Base-by-base conservation (phyloP, 2,329 filamentous ascomycete species). In the Ploettnerulaceae sp. region DNA sequence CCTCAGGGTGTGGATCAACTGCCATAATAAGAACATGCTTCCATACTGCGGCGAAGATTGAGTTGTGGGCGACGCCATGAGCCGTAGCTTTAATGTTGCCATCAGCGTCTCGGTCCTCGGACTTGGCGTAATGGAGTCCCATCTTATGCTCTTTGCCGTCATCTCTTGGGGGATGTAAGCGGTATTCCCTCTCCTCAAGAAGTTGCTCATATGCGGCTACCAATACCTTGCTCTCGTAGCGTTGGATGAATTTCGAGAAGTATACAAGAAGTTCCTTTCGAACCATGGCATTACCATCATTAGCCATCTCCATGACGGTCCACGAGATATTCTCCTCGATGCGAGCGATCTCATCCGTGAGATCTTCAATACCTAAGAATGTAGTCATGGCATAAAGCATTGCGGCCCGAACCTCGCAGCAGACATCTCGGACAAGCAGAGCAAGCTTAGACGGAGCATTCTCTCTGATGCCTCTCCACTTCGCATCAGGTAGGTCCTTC, bases 341-440 rank as follows among this genome's bases (percentile, higher is more conserved):
- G 51, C 88, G 82, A 7, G 86, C 88, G 36, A 95, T 87, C 65
- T 95, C 89, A 54, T 94, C 84, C 1, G 90, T 96, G 55, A 95
- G 69, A 62, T 96, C 90, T 0, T 89, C 88, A 43, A 97, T 96
- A 20, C 91, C 91, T 17, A 98, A 71, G 69, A 98, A 96, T 4
- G 86, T 93, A 0, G 89, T 95, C 70, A 97, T 79, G 22, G 93
- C 91, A 64, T 96, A 87, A 21, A 96, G 74, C 80, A 95, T 94
- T 7, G 93, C 87, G 2, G 91, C 88, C 54, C 93, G 81, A 18
- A 98, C 93, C 69, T 98, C 93, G 24, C 89, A 89, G 36, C 89
- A 89, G 3, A 84, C 82, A 60, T 98, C 93, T 47, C 88, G 84
- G 45, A 85, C 84, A 26, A 96, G 75, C 50, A 82, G 81, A 38